Percentiles rank a stretch among this genome's conserved stretches.
phyloP scores from a whole-genome alignment of 2,329 filamentous ascomycete species.

The Seiridium cupressi region DNA sequence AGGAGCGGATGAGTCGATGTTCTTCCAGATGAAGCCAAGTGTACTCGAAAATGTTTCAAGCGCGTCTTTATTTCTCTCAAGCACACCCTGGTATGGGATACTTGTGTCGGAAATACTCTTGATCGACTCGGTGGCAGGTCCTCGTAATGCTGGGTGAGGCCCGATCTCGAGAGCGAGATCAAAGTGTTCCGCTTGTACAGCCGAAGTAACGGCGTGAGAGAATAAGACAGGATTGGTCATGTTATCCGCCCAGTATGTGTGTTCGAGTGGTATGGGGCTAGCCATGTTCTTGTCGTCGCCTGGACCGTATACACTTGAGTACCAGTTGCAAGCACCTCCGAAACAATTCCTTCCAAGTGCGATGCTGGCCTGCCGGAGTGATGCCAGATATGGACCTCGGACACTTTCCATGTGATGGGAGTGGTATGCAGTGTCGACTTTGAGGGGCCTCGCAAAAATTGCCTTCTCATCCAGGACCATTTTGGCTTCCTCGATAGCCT shows the following conservation, averaged over 20 bases:
- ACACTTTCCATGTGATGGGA: slow-evolving; percentile 30
- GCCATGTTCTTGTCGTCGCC: neutral
- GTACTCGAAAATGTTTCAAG: neutral
- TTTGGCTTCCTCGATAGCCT: slow-evolving; percentile 18
- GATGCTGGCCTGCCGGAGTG: neutral
- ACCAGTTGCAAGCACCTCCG: slow-evolving; percentile 3
- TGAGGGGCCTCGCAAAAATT: slow-evolving; percentile 23
- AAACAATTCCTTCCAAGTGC: neutral
- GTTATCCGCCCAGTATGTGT: slow-evolving; percentile 21
- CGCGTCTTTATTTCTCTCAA: neutral
- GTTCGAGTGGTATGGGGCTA: neutral
- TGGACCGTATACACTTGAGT: slow-evolving; percentile 10
- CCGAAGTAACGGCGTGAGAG: slow-evolving; percentile 12
- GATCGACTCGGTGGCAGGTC: slow-evolving; percentile 29
- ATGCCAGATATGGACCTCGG: slow-evolving; percentile 9
- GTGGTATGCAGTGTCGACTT: slow-evolving; percentile 36
- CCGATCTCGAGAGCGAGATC: slow-evolving; percentile 30
- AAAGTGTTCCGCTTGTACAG: neutral
- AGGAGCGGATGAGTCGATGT: neutral
- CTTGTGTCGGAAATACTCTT: neutral
- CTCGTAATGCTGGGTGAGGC: slow-evolving; percentile 38
- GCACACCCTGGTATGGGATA: neutral
- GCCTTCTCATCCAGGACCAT: slow-evolving; percentile 10
- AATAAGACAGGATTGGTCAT: slow-evolving; percentile 22
- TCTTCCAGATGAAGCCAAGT: neutral